A percentile compares a stretch with the other conserved stretches of the same genome.
Evolutionary conservation across 306 rosid species (phyloP).

Genomic region (Quercus berberidifolia): DNA sequence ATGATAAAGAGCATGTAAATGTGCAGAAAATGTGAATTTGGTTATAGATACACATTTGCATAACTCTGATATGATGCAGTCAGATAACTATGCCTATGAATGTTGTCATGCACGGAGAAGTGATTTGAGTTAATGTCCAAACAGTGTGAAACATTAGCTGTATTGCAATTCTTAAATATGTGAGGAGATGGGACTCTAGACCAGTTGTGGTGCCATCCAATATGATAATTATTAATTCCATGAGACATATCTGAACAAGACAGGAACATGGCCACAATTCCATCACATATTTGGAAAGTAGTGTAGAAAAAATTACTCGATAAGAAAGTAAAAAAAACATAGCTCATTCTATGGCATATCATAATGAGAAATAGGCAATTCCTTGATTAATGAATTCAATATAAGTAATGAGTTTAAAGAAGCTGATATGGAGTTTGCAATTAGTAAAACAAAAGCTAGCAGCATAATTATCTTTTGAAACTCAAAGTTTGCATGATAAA

Average conservation of each 20-base stretch:
- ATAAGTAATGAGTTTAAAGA: background rate
- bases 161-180: background rate
- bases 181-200: background rate
- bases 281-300: background rate
- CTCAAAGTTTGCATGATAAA: background rate
- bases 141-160: background rate
- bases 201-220: background rate
- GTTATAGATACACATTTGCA: background rate
- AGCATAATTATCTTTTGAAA: background rate
- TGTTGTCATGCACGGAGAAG: background rate
- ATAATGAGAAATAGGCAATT: background rate
- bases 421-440: background rate
- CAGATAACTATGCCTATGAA: background rate
- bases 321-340: background rate
- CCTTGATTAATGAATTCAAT: background rate
- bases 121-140: background rate
- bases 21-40: background rate
- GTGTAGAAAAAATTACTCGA: background rate
- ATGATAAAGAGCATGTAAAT: background rate
- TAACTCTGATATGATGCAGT: background rate
- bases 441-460: background rate
- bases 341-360: background rate
- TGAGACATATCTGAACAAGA: background rate
- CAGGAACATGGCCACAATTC: background rate
- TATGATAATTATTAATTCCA: background rate